Base-by-base conservation (phyloP, 345 rosid genomes). In the Lepidium africanum region DNA sequence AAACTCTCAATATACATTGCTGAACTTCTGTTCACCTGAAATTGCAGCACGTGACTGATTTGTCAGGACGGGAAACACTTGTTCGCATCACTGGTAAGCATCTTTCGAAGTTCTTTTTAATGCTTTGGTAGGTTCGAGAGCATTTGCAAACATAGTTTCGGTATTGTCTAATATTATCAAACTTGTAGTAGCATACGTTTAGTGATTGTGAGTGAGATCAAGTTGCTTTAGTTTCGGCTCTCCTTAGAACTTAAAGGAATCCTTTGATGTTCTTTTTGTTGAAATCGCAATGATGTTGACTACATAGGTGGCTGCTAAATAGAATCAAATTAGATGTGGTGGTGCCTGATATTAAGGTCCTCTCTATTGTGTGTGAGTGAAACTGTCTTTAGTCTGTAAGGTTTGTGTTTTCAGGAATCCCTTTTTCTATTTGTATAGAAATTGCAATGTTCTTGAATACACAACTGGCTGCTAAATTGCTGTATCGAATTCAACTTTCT, bases 61-160 rank as follows among this genome's bases (percentile, higher is more conserved):
- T 90, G 68, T 90, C 95, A 33, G 97, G 97, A 59, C 80, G 89
- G 71, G 97, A 90, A 81, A 90, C 97, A 17, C 71, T 90, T 65
- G 97, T 90, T 52, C 89, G 94, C 41, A 82, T 90, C 45, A 90
- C 91, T 14, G 96, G 96, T 90, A 52, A 11, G 42, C 7, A 30
- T 45, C 68, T 9, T 2, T 21, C 3, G 3, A 30, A 21, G 37
- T 11, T 15, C 46, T 47, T 5, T 32, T 5, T 43, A 27, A 19
- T 55, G 1, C 14, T 43, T 3, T 43, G 7, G 10, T 42, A 35
- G 16, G 15, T 46, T 8, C 21, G 19, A 6, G 36, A 50, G 13
- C 14, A 6, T 33, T 45, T 27, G 39, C 2, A 1, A 42, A 14
- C 9, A 5, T 4, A 4, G 3, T n/a, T 48, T 10, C 0, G 13